Evolutionary conservation across 768 basidiomycete genomes (phyloP), one percentile per base, ranked within the genome.

Genomic region (Lentinula lateritia): DNA sequence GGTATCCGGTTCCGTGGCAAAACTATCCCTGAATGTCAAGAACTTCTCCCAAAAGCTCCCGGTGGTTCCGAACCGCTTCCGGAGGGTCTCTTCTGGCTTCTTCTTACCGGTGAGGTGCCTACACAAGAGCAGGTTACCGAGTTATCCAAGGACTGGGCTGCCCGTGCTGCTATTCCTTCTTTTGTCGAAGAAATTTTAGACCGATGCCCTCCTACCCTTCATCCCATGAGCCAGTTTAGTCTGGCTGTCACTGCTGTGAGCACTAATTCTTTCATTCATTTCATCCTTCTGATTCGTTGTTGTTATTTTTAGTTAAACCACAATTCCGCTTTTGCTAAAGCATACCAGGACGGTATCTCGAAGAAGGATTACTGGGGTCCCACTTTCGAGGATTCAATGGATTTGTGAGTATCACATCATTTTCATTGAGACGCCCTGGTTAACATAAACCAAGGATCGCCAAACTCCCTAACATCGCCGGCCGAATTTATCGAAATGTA

Each of bases 161-260:
- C 93, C 46, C 90, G 95, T 65, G 87, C 93, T 43, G 83, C 88
- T 50, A 86, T 98, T 64, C 95, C 95, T 50, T 88, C 90, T 63
- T 95, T 96, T 67, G 90, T 98, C n/a, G 95, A 98, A 75, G 95
- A 97, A 70, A 84, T 97, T 67, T 84, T 98, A 56, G 96, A 98
- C 79, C 78, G 94, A 73, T 93, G 92, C 76, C 92, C 92, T 18
- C 88, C 90, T 55, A 95, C 94, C 15, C 84, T 98, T 50, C 96
- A 98, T 75, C 96, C 96, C 65, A 98, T 98, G 96, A 94, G 91
- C 75, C 96, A 98, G 78, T 97, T 98, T 79, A 90, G 90, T 72
- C 79, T 97, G 71, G 95, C 95, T 62, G 93, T 96, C 67, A 98
- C 95, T 66, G 95, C 96, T 35, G 90, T 91, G 71, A 48, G 84